Evolutionary conservation across 345 rosid species (phyloP).

Genomic region (Eucalyptus victrix): DNA sequence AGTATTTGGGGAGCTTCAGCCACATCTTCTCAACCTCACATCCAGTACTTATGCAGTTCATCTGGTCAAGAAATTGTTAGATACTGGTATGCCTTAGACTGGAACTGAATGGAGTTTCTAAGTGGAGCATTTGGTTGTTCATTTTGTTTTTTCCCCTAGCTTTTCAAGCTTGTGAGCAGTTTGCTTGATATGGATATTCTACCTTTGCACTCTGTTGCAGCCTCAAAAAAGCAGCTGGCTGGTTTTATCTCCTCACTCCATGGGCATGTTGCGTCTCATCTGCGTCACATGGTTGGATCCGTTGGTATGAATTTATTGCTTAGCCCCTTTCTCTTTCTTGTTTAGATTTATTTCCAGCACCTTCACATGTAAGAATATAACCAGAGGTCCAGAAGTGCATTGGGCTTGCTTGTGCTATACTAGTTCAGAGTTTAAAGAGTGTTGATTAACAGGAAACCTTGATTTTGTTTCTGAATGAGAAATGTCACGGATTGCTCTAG

Average conservation of each 20-base stretch:
- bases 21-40: slow-evolving; percentile 64
- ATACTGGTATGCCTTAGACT: slow-evolving; percentile 35
- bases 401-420: not conserved
- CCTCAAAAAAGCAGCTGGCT: slow-evolving; percentile 65
- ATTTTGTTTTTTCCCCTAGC: not conserved
- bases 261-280: slow-evolving; percentile 72
- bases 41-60: slow-evolving; percentile 58
- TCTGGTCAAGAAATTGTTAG: slow-evolving; percentile 77
- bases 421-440: not conserved
- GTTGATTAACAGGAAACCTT: not conserved
- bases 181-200: not conserved
- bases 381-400: not conserved
- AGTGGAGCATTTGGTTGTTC: not conserved
- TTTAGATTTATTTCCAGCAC: not conserved
- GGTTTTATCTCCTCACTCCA: slow-evolving; percentile 61
- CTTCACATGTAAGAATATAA: not conserved
- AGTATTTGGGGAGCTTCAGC: slow-evolving; percentile 66
- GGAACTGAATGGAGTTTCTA: not conserved
- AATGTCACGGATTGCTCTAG: not conserved
- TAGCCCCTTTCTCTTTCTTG: not conserved
- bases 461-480: not conserved
- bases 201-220: slow-evolving; percentile 18
- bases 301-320: slow-evolving; percentile 41
- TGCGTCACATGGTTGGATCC: slow-evolving; percentile 90
- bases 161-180: not conserved